Percentiles rank a stretch among this genome's conserved stretches.
Evolutionary conservation across 306 rosid genomes (phyloP).

Genomic region (Glycine tomentella): DNA sequence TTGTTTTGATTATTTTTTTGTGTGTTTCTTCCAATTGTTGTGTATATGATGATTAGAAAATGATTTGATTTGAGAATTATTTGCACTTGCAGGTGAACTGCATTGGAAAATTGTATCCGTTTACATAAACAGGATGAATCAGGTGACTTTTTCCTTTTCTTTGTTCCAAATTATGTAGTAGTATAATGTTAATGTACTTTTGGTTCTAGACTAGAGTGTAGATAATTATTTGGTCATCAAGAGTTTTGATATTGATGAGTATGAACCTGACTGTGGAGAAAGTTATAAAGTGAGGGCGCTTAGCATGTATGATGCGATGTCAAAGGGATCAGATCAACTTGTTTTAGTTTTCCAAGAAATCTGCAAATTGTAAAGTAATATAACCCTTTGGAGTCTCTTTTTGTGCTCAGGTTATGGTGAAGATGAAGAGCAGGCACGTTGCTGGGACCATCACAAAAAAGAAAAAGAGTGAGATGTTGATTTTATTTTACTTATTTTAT

Average conservation of each 20-base stretch:
- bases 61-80: slow-evolving; percentile 38
- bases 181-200: slow-evolving; percentile 21
- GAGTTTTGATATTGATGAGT: slow-evolving; percentile 54
- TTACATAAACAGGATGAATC: slow-evolving; percentile 77
- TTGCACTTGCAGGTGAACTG: slow-evolving; percentile 75
- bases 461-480: slow-evolving; percentile 88
- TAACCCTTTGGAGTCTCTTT: slow-evolving; percentile 59
- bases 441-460: slow-evolving; percentile 99
- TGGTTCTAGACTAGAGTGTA: neutral
- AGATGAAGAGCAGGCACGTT: slow-evolving; percentile 99
- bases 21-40: slow-evolving; percentile 5
- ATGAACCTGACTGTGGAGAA: slow-evolving; percentile 51
- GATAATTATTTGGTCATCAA: slow-evolving; percentile 66
- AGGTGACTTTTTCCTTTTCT: slow-evolving; percentile 56
- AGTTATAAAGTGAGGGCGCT: slow-evolving; percentile 50
- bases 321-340: slow-evolving; percentile 44
- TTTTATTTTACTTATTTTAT: neutral
- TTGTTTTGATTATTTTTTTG: neutral
- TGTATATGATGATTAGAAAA: slow-evolving; percentile 8
- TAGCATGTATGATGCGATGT: slow-evolving; percentile 43
- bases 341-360: slow-evolving; percentile 53
- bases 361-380: slow-evolving; percentile 27
- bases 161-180: neutral
- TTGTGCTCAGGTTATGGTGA: slow-evolving; percentile 93
- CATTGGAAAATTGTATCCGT: slow-evolving; percentile 98